These are phyloP conservation scores for Phialophora expanda DNA, from an alignment of 2,329 filamentous ascomycete genomes.

Conservation along the genomic window DNA sequence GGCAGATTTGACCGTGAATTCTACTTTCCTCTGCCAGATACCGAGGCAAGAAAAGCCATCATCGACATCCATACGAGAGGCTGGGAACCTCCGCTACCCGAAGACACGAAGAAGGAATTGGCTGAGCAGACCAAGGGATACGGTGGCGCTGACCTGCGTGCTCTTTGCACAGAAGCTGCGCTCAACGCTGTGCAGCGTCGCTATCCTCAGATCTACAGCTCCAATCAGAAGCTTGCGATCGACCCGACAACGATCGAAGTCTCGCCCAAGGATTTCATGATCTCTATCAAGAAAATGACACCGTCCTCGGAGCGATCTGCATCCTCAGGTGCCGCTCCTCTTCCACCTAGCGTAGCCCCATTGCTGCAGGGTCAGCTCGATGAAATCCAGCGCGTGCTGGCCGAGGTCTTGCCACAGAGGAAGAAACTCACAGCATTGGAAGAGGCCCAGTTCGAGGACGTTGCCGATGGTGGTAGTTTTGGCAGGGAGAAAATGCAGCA, in stretches of 20 bases:
- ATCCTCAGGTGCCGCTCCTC: conserved; percentile 78
- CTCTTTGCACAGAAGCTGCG: conserved; percentile 92
- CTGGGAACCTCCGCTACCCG: conserved; percentile 79
- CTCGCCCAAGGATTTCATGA: conserved; percentile 93
- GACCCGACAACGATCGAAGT: conserved; percentile 83
- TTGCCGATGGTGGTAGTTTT: conserved; percentile 82
- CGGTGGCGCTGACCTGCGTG: conserved; percentile 90
- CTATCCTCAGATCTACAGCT: conserved; percentile 94
- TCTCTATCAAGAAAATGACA: conserved; percentile 93
- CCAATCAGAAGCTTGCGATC: conserved; percentile 86
- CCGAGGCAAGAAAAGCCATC: conserved; percentile 79
- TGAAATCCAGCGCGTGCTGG: conserved; percentile 70
- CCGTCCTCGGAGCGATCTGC: conserved; percentile 92
- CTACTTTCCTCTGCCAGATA: conserved; percentile 90
- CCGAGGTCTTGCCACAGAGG: conserved; percentile 78
- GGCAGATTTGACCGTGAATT: conserved; percentile 97
- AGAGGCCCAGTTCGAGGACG: conserved; percentile 89
- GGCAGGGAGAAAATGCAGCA: conserved; percentile 76
- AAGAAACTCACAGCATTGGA: conserved; percentile 89
- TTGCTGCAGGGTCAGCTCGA: conserved; percentile 75
- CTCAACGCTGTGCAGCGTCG: conserved; percentile 94
- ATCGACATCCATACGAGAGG: conserved; percentile 94
- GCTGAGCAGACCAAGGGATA: conserved; percentile 91
- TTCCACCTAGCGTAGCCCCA: conserved; percentile 80
- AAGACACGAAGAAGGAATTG: conserved; percentile 79